These are phyloP conservation scores for Pichia ethanolica DNA, from an alignment of 805 yeast species.

Conservation along the genomic window DNA sequence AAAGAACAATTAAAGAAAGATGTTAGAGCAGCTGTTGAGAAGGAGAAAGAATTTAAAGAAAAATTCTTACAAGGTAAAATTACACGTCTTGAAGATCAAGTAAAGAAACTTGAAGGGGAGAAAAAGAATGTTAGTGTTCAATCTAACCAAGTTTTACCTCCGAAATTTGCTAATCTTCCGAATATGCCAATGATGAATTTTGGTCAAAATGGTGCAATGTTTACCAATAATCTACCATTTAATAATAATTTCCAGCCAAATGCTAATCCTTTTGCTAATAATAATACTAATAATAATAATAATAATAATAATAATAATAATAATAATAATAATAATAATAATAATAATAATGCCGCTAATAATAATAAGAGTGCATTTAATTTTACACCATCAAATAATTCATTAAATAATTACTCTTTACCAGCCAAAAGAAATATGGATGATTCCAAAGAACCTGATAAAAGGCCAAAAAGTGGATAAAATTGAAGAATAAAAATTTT, in stretches of 20 bases:
- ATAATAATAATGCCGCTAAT: background rate
- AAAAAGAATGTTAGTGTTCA: background rate
- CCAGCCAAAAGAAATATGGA: no score
- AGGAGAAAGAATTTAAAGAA: slow-evolving; percentile 52
- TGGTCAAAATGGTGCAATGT: background rate
- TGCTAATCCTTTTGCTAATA: background rate
- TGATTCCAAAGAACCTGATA: background rate
- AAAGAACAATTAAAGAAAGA: slow-evolving; percentile 36
- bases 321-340: background rate
- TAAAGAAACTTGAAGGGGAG: slow-evolving; percentile 15
- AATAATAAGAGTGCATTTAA: background rate
- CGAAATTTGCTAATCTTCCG: background rate
- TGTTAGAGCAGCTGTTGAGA: slow-evolving; percentile 43
- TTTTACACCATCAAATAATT: no score
- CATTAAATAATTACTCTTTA: no score
- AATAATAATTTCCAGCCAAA: background rate
- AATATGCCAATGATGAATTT: slow-evolving; percentile 6
- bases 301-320: background rate
- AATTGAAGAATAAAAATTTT: background rate
- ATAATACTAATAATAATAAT: background rate
- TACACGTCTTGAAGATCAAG: slow-evolving; percentile 42
- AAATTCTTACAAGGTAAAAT: slow-evolving; percentile 45
- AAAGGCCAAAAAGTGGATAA: background rate
- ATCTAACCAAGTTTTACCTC: background rate
- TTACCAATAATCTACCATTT: background rate